Evolutionary conservation across 2,329 filamentous ascomycete genomes (phyloP).

Genomic region (Ceratocystis variospora): DNA sequence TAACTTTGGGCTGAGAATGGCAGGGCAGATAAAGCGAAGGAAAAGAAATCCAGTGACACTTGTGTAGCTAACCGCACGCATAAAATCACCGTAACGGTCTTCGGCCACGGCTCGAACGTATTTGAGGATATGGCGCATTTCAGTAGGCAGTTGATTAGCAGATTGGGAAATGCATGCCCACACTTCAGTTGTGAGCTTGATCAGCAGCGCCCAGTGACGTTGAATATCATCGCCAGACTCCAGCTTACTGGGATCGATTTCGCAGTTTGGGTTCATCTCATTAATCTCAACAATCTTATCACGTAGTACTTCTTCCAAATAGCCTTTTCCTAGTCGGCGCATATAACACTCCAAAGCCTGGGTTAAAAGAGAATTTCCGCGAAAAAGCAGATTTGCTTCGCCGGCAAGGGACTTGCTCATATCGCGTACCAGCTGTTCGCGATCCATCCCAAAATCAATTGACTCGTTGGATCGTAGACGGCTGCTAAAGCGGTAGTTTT

Average conservation of each 20-base stretch:
- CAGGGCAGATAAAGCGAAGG: constrained; percentile 86
- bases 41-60: constrained; percentile 93
- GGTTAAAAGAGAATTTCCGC: constrained; percentile 86
- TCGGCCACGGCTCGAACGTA: constrained; percentile 87
- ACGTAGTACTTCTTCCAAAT: constrained; percentile 73
- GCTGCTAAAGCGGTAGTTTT: constrained; percentile 57
- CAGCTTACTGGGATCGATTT: constrained; percentile 81
- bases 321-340: constrained; percentile 85
- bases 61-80: constrained; percentile 80
- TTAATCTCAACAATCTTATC: constrained; percentile 82
- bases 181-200: constrained; percentile 63
- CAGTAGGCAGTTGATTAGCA: constrained; percentile 60
- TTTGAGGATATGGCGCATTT: constrained; percentile 73
- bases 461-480: constrained; percentile 60
- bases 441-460: constrained; percentile 46
- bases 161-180: constrained; percentile 74
- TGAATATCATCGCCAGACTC: constrained; percentile 54
- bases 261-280: constrained; percentile 78
- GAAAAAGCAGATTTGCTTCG: constrained; percentile 88
- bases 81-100: constrained; percentile 84
- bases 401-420: constrained; percentile 66
- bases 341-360: constrained; percentile 92
- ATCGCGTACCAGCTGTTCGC: constrained; percentile 60
- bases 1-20: constrained; percentile 88
- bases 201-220: constrained; percentile 68